Conservation (phyloP, 176 grass and related monocot genomes). For the Tuctoria greenei region DNA sequence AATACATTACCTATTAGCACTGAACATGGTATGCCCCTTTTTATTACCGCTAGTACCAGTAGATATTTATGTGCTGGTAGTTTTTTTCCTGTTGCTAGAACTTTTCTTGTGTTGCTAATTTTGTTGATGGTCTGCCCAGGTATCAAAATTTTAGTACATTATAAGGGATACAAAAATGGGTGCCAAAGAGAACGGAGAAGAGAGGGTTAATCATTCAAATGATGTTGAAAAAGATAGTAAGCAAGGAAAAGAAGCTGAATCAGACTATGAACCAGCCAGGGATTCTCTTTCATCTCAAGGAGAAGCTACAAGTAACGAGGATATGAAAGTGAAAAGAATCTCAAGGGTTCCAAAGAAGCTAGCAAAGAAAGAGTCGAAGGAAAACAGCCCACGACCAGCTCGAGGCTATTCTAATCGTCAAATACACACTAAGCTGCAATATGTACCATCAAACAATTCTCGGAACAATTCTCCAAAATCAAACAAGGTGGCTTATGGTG, state of each 20-base stretch:
- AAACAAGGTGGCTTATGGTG: slow-evolving; percentile 41
- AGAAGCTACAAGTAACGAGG: slow-evolving; percentile 61
- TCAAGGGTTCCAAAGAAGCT: slow-evolving; percentile 96
- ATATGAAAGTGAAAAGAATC: slow-evolving; percentile 58
- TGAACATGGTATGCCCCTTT: not conserved
- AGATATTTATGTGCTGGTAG: not conserved
- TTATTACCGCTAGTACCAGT: not conserved
- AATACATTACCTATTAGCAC: slow-evolving; percentile 17
- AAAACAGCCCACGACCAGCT: slow-evolving; percentile 44
- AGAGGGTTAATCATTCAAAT: slow-evolving; percentile 53
- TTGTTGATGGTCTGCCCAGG: slow-evolving; percentile 13
- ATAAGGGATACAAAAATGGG: slow-evolving; percentile 55
- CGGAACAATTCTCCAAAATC: slow-evolving; percentile 60
- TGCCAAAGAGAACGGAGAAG: slow-evolving; percentile 65
- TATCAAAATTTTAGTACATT: slow-evolving; percentile 18
- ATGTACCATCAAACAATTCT: slow-evolving; percentile 51
- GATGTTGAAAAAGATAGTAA: slow-evolving; percentile 56
- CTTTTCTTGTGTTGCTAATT: slow-evolving; percentile 21
- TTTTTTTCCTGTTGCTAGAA: not conserved
- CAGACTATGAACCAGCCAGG: slow-evolving; percentile 68
- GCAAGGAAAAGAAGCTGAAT: slow-evolving; percentile 71
- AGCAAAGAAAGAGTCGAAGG: slow-evolving; percentile 57
- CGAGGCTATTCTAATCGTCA: slow-evolving; percentile 43
- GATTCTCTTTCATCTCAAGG: slow-evolving; percentile 78
- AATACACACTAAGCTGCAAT: slow-evolving; percentile 66